phyloP scores from a whole-genome alignment of 2,329 filamentous ascomycete species.

The Raffaelea arxii region DNA sequence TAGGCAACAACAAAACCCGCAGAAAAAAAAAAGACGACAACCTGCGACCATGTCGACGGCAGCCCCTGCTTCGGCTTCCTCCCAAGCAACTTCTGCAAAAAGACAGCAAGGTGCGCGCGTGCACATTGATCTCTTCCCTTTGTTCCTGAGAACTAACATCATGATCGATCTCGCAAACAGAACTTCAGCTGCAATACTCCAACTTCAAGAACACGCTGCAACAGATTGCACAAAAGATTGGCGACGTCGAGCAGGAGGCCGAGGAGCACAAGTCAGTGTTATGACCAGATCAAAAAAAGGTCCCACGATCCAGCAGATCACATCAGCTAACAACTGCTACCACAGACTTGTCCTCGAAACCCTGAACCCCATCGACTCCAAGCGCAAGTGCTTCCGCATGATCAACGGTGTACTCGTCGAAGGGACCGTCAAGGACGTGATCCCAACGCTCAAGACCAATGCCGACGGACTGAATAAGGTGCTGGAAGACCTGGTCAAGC shows the following conservation, averaged over 20 bases:
- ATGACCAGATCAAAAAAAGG: background rate
- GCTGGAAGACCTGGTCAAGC: constrained; percentile 86
- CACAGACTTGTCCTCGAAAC: constrained; percentile 87
- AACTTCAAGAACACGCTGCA: constrained; percentile 74
- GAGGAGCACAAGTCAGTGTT: constrained; percentile 89
- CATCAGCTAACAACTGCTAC: constrained; percentile 1
- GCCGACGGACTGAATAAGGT: constrained; percentile 91
- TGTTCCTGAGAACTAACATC: constrained; percentile 2
- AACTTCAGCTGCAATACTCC: constrained; percentile 70
- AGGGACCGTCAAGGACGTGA: constrained; percentile 83
- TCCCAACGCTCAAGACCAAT: constrained; percentile 86
- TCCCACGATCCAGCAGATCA: background rate
- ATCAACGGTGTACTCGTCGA: constrained; percentile 96
- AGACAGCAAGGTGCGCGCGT: constrained; percentile 72
- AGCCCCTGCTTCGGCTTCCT: constrained; percentile 2
- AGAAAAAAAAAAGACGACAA: background rate
- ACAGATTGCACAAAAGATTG: constrained; percentile 90
- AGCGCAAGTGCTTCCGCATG: constrained; percentile 97
- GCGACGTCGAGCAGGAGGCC: constrained; percentile 91
- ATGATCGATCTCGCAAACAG: constrained; percentile 30
- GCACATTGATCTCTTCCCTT: constrained; percentile 5
- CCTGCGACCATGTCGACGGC: too few species aligned
- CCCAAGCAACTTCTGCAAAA: constrained; percentile 37
- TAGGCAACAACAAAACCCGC: too few species aligned
- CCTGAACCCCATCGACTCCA: constrained; percentile 66